These are phyloP conservation scores for Pseudognaphalium luteoalbum DNA, from an alignment of 129 eudicot genomes.

Conservation along the genomic window DNA sequence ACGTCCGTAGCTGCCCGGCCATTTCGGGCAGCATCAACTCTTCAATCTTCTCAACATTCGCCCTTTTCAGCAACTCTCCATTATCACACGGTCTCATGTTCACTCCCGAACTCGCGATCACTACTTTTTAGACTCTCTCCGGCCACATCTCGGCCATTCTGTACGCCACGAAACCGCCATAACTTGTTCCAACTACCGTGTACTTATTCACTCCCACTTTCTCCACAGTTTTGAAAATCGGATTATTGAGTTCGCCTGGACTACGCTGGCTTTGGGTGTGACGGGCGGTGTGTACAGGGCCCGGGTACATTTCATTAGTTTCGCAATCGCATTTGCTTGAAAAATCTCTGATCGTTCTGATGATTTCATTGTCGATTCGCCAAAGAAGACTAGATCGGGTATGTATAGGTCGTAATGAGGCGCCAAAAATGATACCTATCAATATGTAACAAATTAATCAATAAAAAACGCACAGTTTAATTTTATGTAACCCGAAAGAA, in stretches of 20 bases:
- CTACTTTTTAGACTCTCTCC: conserved; percentile 74
- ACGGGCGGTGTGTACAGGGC: too few relatives aligned
- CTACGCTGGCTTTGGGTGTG: too few relatives aligned
- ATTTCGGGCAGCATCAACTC: conserved; percentile 66
- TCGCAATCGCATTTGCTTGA: conserved; percentile 60
- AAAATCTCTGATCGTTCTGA: conserved; percentile 64
- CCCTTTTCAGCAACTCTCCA: conserved; percentile 53
- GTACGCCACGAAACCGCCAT: conserved; percentile 82
- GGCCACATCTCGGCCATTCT: conserved; percentile 69
- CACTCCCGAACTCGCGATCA: conserved; percentile 77
- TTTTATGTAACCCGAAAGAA: neutral
- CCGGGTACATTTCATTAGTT: too few relatives aligned
- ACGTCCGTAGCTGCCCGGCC: conserved; percentile 52
- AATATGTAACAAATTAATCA: neutral
- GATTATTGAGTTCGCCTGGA: too few relatives aligned
- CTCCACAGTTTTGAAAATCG: too few relatives aligned
- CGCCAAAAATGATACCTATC: conserved; percentile 38
- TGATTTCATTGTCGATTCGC: conserved; percentile 53
- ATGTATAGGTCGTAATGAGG: conserved; percentile 46
- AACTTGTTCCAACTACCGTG: conserved; percentile 72
- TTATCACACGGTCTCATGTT: conserved; percentile 53
- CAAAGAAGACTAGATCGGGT: conserved; percentile 76
- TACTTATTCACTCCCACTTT: conserved; percentile 54
- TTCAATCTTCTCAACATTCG: conserved; percentile 49
- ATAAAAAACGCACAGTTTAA: neutral